These are phyloP conservation scores for Hyphochytrium catenoides DNA, from an alignment of 352 stramenopile genomes.

Conservation along the genomic window DNA sequence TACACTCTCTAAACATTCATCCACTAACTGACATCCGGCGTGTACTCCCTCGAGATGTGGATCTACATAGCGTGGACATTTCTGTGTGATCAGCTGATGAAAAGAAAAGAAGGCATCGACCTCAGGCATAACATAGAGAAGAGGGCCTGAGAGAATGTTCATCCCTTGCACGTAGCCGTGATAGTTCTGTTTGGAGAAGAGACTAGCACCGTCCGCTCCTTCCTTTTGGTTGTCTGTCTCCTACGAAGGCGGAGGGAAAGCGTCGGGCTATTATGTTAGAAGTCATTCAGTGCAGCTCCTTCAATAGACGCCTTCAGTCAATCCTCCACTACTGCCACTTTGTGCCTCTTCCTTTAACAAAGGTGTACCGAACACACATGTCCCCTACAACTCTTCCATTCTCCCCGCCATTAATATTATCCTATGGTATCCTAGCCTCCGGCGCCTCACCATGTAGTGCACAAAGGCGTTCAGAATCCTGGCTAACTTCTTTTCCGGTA, in stretches of 20 bases:
- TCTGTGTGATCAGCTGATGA: constrained; percentile 46
- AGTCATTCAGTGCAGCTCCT: not conserved
- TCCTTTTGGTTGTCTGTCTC: constrained; percentile 2
- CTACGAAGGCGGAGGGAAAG: constrained; percentile 7
- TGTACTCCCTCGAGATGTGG: constrained; percentile 53
- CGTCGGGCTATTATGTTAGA: not conserved
- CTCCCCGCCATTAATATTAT: no score
- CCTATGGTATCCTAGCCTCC: not conserved
- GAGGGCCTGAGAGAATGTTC: constrained; percentile 62
- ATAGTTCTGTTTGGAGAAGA: constrained; percentile 2
- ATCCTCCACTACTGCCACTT: not conserved
- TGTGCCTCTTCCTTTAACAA: constrained; percentile 2
- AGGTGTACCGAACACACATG: constrained; percentile 12
- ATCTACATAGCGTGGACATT: constrained; percentile 70
- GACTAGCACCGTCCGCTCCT: constrained; percentile 1
- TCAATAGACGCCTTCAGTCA: not conserved
- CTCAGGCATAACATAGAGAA: constrained; percentile 76
- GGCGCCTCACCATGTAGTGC: constrained; percentile 20
- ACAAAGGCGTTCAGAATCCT: constrained; percentile 74
- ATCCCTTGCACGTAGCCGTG: constrained; percentile 70
- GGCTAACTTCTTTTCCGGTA: constrained; percentile 69
- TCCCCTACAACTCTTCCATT: not conserved
- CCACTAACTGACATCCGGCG: constrained; percentile 42
- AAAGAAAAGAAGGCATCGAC: constrained; percentile 72
- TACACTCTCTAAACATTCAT: constrained; percentile 46